phyloP scores from a whole-genome alignment of 163 green algal species.

The Scenedesmus sp. region DNA sequence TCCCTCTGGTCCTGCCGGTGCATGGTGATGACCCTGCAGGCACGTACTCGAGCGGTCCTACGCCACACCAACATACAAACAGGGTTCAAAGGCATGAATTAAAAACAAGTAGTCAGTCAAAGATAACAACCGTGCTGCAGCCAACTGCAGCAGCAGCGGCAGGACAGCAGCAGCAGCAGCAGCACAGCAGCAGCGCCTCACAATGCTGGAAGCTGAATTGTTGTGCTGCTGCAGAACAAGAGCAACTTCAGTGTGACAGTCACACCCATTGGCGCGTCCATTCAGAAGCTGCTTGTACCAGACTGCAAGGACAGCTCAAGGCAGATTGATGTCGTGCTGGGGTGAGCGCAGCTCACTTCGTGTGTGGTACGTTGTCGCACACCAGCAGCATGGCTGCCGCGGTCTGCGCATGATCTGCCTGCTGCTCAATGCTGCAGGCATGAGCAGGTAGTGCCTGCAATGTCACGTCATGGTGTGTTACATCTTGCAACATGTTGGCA shows the following conservation, averaged over 20 bases:
- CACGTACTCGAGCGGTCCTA: neutral
- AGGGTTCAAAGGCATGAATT: too few relatives aligned
- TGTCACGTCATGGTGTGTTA: too few relatives aligned
- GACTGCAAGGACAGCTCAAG: neutral
- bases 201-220: neutral
- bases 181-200: neutral
- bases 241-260: neutral
- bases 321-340: slow-evolving; percentile 31
- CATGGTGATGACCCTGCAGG: neutral
- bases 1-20: neutral
- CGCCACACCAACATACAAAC: too few relatives aligned
- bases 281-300: slow-evolving; percentile 45
- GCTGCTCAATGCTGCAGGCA: neutral
- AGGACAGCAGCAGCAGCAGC: neutral
- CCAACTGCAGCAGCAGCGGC: too few relatives aligned
- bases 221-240: neutral
- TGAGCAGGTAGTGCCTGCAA: neutral
- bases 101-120: too few relatives aligned
- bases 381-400: neutral
- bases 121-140: too few relatives aligned
- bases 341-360: neutral
- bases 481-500: too few relatives aligned
- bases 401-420: too few relatives aligned
- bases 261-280: slow-evolving; percentile 25
- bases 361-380: too few relatives aligned